Percentiles rank a stretch among this genome's conserved stretches.
Conservation (phyloP, 306 rosid genomes). For the Trichosanthes cucumerina region DNA sequence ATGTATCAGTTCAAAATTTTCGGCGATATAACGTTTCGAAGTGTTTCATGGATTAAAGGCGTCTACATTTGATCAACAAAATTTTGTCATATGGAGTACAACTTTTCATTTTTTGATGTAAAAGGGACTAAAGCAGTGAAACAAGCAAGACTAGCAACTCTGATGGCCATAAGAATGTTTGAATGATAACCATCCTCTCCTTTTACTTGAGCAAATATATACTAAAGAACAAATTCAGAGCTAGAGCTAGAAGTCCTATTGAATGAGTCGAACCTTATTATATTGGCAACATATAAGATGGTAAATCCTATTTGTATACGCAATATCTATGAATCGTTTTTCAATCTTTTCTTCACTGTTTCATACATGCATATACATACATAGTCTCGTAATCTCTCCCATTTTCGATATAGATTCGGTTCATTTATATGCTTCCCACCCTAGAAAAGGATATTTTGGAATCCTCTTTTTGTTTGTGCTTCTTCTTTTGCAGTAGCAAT, state of each 20-base stretch:
- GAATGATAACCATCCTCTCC: neutral
- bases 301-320: neutral
- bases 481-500: neutral
- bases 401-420: neutral
- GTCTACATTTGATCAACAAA: neutral
- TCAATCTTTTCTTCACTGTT: neutral
- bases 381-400: neutral
- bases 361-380: neutral
- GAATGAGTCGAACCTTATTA: no score
- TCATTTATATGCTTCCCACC: neutral
- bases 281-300: neutral
- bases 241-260: neutral
- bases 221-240: neutral
- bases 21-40: neutral
- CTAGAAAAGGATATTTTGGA: neutral
- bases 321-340: neutral
- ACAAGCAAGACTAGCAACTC: neutral
- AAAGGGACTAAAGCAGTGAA: neutral
- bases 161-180: neutral
- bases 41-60: neutral
- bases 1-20: neutral
- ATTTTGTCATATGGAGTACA: neutral
- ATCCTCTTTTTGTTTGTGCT: neutral
- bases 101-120: neutral
- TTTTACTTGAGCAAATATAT: neutral